Evolutionary conservation across 768 basidiomycete genomes (phyloP).

Genomic region (Russula brevipes): DNA sequence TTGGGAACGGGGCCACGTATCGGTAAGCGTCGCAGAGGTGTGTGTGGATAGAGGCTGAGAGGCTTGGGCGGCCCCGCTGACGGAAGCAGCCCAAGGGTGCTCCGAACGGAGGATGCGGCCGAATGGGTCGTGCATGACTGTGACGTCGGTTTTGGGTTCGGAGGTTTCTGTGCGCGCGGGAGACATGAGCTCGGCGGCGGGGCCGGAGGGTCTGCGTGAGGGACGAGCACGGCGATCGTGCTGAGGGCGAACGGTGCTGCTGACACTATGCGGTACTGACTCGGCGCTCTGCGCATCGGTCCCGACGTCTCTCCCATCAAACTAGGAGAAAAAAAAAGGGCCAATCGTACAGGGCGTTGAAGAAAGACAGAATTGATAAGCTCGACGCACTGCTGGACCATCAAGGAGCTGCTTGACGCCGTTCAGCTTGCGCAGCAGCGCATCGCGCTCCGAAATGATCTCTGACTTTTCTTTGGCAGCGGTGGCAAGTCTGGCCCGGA

Average conservation of each 20-base stretch:
- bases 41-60: background rate
- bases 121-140: conserved; percentile 4
- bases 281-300: background rate
- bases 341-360: background rate
- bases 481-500: conserved; percentile 11
- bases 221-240: background rate
- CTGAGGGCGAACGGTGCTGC: background rate
- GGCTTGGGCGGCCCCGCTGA: background rate
- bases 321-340: background rate
- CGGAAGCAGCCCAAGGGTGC: background rate
- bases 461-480: conserved; percentile 13
- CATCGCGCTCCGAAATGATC: conserved; percentile 16
- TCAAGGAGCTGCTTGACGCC: conserved; percentile 13
- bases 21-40: background rate
- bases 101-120: conserved; percentile 7
- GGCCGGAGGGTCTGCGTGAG: background rate
- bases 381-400: background rate
- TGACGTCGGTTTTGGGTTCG: conserved; percentile 16
- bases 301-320: background rate
- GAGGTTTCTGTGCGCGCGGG: conserved; percentile 2
- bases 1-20: background rate
- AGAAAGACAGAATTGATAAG: background rate
- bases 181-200: background rate
- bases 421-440: conserved; percentile 10
- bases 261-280: background rate